Conservation (phyloP, 2,329 filamentous ascomycete genomes). For the Bimuria novae-zelandiae region DNA sequence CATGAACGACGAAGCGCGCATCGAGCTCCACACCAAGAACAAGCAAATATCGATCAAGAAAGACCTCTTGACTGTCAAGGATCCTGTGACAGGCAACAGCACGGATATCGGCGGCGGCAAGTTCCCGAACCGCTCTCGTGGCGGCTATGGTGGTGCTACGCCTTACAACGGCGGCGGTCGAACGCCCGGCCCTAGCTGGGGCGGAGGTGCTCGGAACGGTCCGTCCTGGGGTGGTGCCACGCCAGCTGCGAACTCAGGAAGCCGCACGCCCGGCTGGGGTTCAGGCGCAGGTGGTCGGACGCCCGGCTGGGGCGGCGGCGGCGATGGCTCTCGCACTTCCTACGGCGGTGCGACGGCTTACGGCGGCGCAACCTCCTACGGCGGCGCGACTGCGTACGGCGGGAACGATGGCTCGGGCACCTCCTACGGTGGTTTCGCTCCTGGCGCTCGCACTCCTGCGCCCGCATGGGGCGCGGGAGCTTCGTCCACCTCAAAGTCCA, state of each 20-base stretch:
- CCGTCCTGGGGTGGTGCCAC: conserved; percentile 54
- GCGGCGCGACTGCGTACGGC: conserved; percentile 58
- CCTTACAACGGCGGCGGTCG: conserved; percentile 42
- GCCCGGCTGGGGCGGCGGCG: conserved; percentile 57
- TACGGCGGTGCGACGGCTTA: conserved; percentile 49
- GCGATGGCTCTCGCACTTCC: conserved; percentile 42
- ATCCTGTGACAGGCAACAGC: conserved; percentile 74
- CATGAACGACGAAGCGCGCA: conserved; percentile 80
- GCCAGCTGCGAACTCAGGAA: conserved; percentile 45
- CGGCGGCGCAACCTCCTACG: conserved; percentile 54
- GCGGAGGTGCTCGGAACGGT: conserved; percentile 50
- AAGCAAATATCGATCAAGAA: conserved; percentile 88
- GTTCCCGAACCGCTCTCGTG: conserved; percentile 43
- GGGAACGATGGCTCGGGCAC: conserved; percentile 46
- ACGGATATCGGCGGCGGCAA: conserved; percentile 65
- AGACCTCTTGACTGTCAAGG: conserved; percentile 81
- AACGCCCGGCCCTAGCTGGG: conserved; percentile 43
- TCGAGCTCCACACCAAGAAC: conserved; percentile 92
- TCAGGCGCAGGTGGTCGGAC: conserved; percentile 49
- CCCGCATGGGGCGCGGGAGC: conserved; percentile 61
- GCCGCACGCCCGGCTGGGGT: conserved; percentile 51
- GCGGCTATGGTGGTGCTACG: conserved; percentile 43
- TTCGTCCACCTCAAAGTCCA: conserved; percentile 32
- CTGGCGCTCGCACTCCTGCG: conserved; percentile 55
- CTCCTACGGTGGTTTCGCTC: conserved; percentile 56